These are phyloP conservation scores for Schizochytrium sp. DNA, from an alignment of 108 stramenopile genomes.

Conservation along the genomic window DNA sequence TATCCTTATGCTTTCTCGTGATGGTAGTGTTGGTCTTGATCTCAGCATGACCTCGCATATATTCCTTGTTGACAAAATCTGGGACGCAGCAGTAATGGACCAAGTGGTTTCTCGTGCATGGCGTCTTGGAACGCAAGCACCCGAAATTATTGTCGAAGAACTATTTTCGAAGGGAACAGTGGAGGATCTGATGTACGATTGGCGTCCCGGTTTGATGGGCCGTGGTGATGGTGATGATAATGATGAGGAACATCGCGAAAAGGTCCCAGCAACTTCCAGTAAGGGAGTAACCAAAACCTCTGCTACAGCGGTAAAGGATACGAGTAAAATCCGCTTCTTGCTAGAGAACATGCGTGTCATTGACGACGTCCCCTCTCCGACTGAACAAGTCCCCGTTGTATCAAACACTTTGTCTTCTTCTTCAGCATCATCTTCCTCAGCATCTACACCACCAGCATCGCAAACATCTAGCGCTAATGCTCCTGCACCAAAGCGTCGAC, in stretches of 20 bases:
- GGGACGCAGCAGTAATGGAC: conserved; percentile 42
- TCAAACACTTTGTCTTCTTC: too few species aligned
- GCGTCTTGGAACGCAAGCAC: conserved; percentile 37
- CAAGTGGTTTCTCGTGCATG: conserved; percentile 53
- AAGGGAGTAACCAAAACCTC: background rate
- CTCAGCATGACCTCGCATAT: conserved; percentile 50
- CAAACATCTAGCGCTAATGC: too few species aligned
- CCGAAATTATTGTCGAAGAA: conserved; percentile 18
- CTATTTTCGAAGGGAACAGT: conserved; percentile 18
- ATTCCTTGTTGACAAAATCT: conserved; percentile 52
- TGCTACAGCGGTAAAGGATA: background rate
- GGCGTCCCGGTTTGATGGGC: background rate
- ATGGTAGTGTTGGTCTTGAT: conserved; percentile 23
- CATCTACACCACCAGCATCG: too few species aligned
- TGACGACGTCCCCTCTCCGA: background rate
- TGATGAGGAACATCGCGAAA: background rate
- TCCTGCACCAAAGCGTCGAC: too few species aligned
- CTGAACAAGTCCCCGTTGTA: too few species aligned
- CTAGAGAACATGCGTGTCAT: conserved; percentile 24
- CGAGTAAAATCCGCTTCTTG: background rate
- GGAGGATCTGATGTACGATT: conserved; percentile 51
- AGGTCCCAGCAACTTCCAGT: background rate
- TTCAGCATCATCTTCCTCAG: too few species aligned
- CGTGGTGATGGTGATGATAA: background rate
- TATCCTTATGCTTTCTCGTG: conserved; percentile 59